Conservation (phyloP, 768 basidiomycete species). For the Russula brevipes region DNA sequence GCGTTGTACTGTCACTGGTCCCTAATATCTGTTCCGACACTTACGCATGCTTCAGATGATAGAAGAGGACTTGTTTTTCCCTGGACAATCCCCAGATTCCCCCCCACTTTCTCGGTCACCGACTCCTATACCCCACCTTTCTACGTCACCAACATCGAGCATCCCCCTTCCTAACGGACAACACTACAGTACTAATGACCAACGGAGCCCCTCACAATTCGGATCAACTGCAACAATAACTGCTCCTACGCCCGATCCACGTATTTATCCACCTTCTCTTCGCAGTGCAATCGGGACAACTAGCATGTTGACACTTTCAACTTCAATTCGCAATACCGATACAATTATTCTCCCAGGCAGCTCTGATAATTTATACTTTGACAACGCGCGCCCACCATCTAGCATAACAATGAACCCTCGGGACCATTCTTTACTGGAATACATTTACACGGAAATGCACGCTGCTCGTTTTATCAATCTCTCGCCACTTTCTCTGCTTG, state of each 20-base stretch:
- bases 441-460: slow-evolving; percentile 65
- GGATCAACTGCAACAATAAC: neutral
- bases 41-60: slow-evolving; percentile 42
- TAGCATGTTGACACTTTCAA: slow-evolving; percentile 3
- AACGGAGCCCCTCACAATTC: neutral
- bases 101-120: slow-evolving; percentile 19
- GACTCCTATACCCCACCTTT: slow-evolving; percentile 4
- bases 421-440: slow-evolving; percentile 60
- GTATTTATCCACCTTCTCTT: neutral
- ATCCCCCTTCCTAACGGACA: slow-evolving; percentile 2
- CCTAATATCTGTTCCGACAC: neutral
- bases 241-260: neutral
- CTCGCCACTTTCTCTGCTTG: slow-evolving; percentile 55
- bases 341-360: neutral
- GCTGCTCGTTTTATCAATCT: slow-evolving; percentile 63
- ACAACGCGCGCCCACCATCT: slow-evolving; percentile 1
- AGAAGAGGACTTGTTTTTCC: slow-evolving; percentile 73
- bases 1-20: neutral
- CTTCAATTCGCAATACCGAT: slow-evolving; percentile 9
- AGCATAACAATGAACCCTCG: slow-evolving; percentile 44
- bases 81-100: slow-evolving; percentile 44
- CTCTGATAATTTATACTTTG: neutral
- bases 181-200: neutral
- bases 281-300: neutral
- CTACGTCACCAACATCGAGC: slow-evolving; percentile 1